Conservation (phyloP, 805 yeast genomes). For the Saccharomycopsis microspora region DNA sequence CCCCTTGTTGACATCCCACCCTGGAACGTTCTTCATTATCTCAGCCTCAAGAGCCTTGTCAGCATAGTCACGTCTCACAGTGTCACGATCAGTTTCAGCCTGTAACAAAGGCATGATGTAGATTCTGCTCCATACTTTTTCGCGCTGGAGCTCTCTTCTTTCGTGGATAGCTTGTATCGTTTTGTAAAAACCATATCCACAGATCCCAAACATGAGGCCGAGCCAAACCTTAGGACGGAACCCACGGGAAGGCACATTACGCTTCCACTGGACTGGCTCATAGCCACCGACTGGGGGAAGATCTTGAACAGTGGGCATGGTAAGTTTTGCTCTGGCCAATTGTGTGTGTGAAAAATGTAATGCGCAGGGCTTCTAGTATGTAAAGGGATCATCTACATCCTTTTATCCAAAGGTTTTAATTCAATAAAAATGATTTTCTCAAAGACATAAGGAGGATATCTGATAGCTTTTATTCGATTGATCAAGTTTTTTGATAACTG, state of each 20-base stretch:
- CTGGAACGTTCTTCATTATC: constrained; percentile 50
- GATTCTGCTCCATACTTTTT: constrained; percentile 68
- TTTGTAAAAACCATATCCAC: constrained; percentile 64
- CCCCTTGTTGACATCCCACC: constrained; percentile 44
- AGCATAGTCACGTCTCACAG: constrained; percentile 57
- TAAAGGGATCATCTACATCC: too few relatives aligned
- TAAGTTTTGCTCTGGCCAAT: neutral
- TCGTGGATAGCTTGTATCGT: constrained; percentile 61
- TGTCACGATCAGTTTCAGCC: constrained; percentile 76
- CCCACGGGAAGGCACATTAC: constrained; percentile 78
- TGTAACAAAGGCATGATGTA: constrained; percentile 59
- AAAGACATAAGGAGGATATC: too few relatives aligned
- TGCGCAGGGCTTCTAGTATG: too few relatives aligned
- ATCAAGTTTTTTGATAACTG: too few relatives aligned
- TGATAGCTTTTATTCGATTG: too few relatives aligned
- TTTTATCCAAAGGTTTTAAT: too few relatives aligned
- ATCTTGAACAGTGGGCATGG: constrained; percentile 41
- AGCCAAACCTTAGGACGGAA: constrained; percentile 69
- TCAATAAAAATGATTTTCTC: too few relatives aligned
- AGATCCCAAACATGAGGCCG: constrained; percentile 48
- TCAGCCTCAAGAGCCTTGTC: constrained; percentile 60
- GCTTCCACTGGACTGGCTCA: constrained; percentile 80
- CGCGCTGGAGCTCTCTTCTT: constrained; percentile 63
- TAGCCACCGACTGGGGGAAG: constrained; percentile 83
- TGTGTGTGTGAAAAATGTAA: neutral